phyloP scores from a whole-genome alignment of 345 rosid species.

The Populus alba region DNA sequence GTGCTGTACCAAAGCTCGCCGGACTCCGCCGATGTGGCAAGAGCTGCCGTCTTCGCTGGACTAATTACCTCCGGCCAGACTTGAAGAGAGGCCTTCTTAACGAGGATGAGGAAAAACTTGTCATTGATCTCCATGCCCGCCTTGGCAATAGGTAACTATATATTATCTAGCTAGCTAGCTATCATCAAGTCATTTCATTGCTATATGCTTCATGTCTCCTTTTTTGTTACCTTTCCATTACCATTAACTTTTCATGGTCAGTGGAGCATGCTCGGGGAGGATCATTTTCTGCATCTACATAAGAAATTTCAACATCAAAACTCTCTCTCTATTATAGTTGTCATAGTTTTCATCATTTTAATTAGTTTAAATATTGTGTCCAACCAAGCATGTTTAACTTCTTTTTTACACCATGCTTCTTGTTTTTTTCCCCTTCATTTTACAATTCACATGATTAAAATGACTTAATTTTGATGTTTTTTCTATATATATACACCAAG shows the following conservation, averaged over 20 bases:
- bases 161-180: background rate
- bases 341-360: background rate
- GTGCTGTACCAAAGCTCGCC: constrained; percentile 67
- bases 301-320: background rate
- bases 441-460: background rate
- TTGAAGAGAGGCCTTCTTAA: constrained; percentile 65
- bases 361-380: background rate
- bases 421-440: background rate
- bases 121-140: constrained; percentile 66
- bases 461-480: too few relatives aligned
- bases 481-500: too few relatives aligned
- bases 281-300: background rate
- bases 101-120: constrained; percentile 55
- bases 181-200: background rate
- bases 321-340: background rate
- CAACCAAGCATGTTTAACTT: background rate
- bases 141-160: constrained; percentile 63
- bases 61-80: constrained; percentile 80
- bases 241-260: background rate
- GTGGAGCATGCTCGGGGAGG: background rate
- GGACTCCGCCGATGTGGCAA: constrained; percentile 75
- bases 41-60: constrained; percentile 86
- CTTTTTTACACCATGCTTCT: background rate
- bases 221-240: too few relatives aligned
- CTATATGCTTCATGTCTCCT: background rate